Percentiles rank a stretch among this genome's conserved stretches.
phyloP scores from a whole-genome alignment of 1,284 basidiomycete species.

The Fomitopsis palustris region DNA sequence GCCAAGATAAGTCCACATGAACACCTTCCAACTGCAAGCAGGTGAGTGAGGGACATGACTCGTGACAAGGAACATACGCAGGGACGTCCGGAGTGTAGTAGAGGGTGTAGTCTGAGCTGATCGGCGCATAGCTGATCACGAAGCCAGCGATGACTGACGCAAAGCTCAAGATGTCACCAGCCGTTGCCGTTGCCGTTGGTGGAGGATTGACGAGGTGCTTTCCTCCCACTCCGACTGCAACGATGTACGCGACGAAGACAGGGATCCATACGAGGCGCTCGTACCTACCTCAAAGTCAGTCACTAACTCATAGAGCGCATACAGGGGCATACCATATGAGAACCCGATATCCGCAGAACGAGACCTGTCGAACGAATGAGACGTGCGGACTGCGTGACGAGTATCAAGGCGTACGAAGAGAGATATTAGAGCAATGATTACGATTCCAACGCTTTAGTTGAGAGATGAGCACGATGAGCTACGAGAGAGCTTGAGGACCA shows the following conservation, averaged over 20 bases:
- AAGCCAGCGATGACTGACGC: constrained; percentile 74
- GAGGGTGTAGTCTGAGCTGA: constrained; percentile 73
- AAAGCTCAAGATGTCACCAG: constrained; percentile 54
- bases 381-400: no score
- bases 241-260: constrained; percentile 72
- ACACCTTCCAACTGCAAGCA: constrained; percentile 56
- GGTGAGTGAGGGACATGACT: not conserved
- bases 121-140: constrained; percentile 60
- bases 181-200: constrained; percentile 47
- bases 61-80: constrained; percentile 35
- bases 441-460: constrained; percentile 76
- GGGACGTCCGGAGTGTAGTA: constrained; percentile 59
- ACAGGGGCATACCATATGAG: constrained; percentile 51
- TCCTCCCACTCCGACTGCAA: constrained; percentile 71
- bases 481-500: constrained; percentile 1
- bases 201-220: constrained; percentile 53
- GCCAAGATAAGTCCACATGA: constrained; percentile 72
- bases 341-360: constrained; percentile 77
- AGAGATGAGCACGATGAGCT: constrained; percentile 1
- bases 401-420: constrained; percentile 52
- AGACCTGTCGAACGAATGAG: constrained; percentile 41
- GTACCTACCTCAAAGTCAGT: constrained; percentile 42
- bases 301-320: constrained; percentile 1
- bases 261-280: constrained; percentile 79
- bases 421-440: constrained; percentile 77